phyloP scores from a whole-genome alignment of 352 stramenopile species.

The Pythium phragmitis region DNA sequence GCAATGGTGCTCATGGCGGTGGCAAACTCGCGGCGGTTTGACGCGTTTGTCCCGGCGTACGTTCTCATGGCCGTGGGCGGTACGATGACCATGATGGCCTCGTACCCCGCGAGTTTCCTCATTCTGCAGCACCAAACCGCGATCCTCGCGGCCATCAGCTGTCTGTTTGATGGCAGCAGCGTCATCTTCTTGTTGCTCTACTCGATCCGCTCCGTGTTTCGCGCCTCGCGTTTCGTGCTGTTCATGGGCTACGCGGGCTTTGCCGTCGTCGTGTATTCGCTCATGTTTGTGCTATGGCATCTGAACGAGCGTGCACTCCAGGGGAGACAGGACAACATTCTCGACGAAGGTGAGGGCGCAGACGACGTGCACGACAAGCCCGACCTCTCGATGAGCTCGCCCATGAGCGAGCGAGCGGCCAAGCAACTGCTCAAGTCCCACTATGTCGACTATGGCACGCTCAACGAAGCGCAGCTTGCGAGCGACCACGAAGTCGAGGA shows the following conservation, averaged over 20 bases:
- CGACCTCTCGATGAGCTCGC: conserved; percentile 20
- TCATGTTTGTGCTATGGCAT: conserved; percentile 73
- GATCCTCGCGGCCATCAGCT: conserved; percentile 47
- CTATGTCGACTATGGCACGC: conserved; percentile 29
- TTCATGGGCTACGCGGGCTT: conserved; percentile 44
- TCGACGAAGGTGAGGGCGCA: neutral
- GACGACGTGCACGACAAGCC: conserved; percentile 14
- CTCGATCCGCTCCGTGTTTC: conserved; percentile 29
- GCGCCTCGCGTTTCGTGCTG: conserved; percentile 23
- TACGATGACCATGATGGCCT: conserved; percentile 51
- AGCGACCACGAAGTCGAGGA: conserved; percentile 20
- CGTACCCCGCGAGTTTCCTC: conserved; percentile 41
- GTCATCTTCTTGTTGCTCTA: conserved; percentile 41
- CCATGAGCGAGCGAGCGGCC: conserved; percentile 27
- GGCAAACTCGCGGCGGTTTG: conserved; percentile 52
- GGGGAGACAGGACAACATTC: conserved; percentile 7
- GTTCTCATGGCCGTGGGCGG: conserved; percentile 38
- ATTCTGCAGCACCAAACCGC: conserved; percentile 40
- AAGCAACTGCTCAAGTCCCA: conserved; percentile 29
- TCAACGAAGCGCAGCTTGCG: conserved; percentile 23
- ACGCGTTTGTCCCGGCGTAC: conserved; percentile 49
- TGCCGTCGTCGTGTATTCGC: conserved; percentile 49
- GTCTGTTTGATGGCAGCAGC: conserved; percentile 45
- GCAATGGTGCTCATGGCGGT: conserved; percentile 70
- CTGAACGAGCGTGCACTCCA: conserved; percentile 60